These are phyloP conservation scores for Nectriaceae sp. DNA, from an alignment of 2,329 filamentous ascomycete genomes.

Conservation along the genomic window DNA sequence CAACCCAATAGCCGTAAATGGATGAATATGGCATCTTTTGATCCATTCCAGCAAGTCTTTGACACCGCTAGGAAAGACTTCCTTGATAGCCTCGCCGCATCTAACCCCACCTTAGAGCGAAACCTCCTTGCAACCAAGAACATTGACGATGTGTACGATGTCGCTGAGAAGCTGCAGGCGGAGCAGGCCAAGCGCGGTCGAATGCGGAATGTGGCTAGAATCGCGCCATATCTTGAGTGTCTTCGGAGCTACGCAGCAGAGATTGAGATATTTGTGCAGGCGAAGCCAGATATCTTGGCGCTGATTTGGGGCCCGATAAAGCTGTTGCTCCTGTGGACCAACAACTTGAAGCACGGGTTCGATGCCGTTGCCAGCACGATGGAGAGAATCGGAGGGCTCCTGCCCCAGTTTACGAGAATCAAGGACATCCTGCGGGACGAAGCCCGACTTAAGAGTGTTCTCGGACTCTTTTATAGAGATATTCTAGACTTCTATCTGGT, in stretches of 20 bases:
- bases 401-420: constrained; percentile 1
- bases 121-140: constrained; percentile 24
- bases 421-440: neutral
- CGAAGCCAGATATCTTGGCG: constrained; percentile 8
- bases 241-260: neutral
- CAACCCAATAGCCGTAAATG: no score
- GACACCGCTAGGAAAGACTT: no score
- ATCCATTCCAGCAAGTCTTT: no score
- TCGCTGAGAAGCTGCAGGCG: constrained; percentile 34
- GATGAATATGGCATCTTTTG: no score
- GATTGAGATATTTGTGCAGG: constrained; percentile 11
- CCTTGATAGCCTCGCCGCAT: no score
- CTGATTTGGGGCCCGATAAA: constrained; percentile 16
- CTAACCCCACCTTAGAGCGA: constrained; percentile 13
- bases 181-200: constrained; percentile 29
- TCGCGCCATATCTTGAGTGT: constrained; percentile 32
- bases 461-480: constrained; percentile 8
- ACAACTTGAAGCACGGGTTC: neutral
- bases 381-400: constrained; percentile 2
- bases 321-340: constrained; percentile 1
- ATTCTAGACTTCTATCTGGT: constrained; percentile 10
- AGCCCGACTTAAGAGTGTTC: constrained; percentile 3
- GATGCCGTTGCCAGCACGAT: constrained; percentile 3
- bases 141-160: constrained; percentile 35
- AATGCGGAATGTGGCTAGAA: constrained; percentile 33